Conservation (phyloP, 257 asterid genomes). For the Solanum chilense region DNA sequence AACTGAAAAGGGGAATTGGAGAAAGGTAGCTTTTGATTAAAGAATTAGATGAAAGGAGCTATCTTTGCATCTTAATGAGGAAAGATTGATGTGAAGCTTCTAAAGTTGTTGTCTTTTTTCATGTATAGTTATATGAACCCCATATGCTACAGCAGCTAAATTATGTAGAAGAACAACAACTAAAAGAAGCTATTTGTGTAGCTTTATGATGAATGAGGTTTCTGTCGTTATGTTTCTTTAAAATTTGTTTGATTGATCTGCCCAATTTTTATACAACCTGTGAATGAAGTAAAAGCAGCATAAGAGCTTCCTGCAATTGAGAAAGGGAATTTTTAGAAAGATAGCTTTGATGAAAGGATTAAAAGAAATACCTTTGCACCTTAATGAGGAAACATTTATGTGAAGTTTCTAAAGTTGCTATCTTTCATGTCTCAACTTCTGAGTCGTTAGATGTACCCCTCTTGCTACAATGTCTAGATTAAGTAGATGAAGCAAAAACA, state of each 20-base stretch:
- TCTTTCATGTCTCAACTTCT: no score
- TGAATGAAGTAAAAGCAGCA: not conserved
- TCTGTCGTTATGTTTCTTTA: not conserved
- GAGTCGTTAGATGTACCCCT: no score
- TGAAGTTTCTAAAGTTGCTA: no score
- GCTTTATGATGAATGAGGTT: not conserved
- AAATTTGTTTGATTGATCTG: not conserved
- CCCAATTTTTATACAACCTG: not conserved
- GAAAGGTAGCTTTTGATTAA: not conserved
- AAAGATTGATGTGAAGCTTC: not conserved
- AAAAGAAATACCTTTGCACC: not conserved
- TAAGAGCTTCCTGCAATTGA: not conserved
- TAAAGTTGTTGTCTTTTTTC: not conserved
- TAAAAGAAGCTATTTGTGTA: not conserved
- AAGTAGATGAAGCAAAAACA: no score
- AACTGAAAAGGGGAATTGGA: not conserved
- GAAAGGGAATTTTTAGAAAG: not conserved
- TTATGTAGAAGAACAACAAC: not conserved
- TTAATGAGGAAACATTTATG: not conserved
- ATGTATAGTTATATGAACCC: not conserved
- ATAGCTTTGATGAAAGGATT: not conserved
- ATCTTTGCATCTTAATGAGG: not conserved
- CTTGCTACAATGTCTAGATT: no score
- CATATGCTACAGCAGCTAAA: not conserved
- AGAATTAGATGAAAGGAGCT: not conserved